Evolutionary conservation across 345 rosid species (phyloP).

Genomic region (Moricandia arvensis): DNA sequence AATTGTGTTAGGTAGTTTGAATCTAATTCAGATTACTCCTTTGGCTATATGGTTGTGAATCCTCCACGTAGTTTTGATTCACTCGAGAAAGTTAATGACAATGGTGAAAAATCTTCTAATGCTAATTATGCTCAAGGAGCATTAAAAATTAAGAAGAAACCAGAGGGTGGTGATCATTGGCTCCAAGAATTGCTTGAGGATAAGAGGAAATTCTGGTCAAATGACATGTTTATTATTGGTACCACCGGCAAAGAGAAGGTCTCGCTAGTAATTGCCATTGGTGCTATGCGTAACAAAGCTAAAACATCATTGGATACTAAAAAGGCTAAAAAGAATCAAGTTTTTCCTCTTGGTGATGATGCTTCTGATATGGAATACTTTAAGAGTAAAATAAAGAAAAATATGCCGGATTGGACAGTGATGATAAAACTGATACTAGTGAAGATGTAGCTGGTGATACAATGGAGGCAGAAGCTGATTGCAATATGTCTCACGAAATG

Average conservation of each 20-base stretch:
- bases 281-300: no score
- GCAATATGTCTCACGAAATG: no score
- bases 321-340: neutral
- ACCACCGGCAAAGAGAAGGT: no score
- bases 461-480: neutral
- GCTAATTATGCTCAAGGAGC: neutral
- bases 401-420: neutral
- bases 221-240: neutral
- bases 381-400: neutral
- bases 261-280: no score
- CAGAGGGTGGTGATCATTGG: neutral
- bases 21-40: no score
- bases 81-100: no score
- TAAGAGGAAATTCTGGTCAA: neutral
- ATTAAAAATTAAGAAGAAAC: neutral
- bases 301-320: no score
- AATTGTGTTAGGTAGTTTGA: no score
- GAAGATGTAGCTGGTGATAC: no score
- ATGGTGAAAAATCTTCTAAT: neutral
- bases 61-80: neutral
- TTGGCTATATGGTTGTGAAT: no score
- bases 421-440: neutral
- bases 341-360: no score
- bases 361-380: neutral
- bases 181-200: neutral